Evolutionary conservation across 2,329 filamentous ascomycete genomes (phyloP).

Genomic region (Alternaria postmessia): DNA sequence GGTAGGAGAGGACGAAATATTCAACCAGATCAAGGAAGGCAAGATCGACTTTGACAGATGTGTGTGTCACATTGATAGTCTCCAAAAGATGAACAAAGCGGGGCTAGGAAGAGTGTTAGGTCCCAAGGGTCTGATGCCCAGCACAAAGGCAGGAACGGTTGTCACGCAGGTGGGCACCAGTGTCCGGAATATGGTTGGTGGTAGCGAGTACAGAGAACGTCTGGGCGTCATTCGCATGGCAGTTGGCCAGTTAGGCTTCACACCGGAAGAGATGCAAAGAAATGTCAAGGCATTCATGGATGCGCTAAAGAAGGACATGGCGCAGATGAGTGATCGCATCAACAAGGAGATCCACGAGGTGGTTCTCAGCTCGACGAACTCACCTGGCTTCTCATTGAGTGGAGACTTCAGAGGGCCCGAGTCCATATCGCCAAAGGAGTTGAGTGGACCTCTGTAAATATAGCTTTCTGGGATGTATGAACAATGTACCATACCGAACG

Average conservation of each 20-base stretch:
- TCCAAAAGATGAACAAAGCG: slow-evolving; percentile 82
- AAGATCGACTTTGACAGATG: slow-evolving; percentile 88
- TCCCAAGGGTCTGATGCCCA: slow-evolving; percentile 92
- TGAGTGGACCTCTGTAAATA: slow-evolving; percentile 45
- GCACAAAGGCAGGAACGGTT: slow-evolving; percentile 84
- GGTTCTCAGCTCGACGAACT: slow-evolving; percentile 85
- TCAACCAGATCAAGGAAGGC: slow-evolving; percentile 78
- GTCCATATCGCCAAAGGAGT: slow-evolving; percentile 51
- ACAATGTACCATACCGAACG: slow-evolving; percentile 53
- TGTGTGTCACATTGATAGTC: slow-evolving; percentile 81
- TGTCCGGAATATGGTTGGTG: slow-evolving; percentile 83
- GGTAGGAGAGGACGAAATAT: slow-evolving; percentile 86
- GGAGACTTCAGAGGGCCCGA: slow-evolving; percentile 72
- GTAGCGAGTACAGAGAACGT: slow-evolving; percentile 85
- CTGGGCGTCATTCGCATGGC: slow-evolving; percentile 85
- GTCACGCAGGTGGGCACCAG: slow-evolving; percentile 78
- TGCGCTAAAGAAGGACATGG: slow-evolving; percentile 80
- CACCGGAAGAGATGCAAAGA: slow-evolving; percentile 81
- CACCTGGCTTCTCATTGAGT: slow-evolving; percentile 85
- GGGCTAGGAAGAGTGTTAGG: slow-evolving; percentile 82
- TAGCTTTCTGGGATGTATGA: slow-evolving; percentile 40
- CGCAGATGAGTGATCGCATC: slow-evolving; percentile 67
- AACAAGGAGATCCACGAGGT: slow-evolving; percentile 78
- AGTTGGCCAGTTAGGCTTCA: slow-evolving; percentile 90
- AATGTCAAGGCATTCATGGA: slow-evolving; percentile 83